Conservation (phyloP, 495 filamentous ascomycete genomes). For the Penicillium robsamsonii region DNA sequence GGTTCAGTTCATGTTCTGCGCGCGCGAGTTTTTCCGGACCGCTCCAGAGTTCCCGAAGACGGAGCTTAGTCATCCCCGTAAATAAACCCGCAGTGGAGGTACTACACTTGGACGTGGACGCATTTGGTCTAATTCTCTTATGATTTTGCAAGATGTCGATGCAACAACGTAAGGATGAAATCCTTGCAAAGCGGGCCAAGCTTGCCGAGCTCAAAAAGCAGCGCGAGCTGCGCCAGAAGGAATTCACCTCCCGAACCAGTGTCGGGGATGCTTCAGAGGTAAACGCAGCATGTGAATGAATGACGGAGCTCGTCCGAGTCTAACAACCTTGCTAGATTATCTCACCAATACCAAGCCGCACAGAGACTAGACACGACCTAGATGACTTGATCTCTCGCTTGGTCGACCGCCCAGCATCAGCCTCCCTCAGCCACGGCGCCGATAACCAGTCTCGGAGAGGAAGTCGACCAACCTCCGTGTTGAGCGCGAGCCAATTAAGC, state of each 20-base stretch:
- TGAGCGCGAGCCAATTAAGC: slow-evolving; percentile 72
- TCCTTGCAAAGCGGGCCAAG: slow-evolving; percentile 88
- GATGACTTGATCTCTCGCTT: slow-evolving; percentile 77
- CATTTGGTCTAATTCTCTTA: slow-evolving; percentile 10
- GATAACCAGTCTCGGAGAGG: slow-evolving; percentile 65
- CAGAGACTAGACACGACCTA: slow-evolving; percentile 73
- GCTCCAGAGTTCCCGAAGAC: slow-evolving; percentile 20
- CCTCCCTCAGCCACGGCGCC: slow-evolving; percentile 63
- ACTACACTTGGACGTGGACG: slow-evolving; percentile 17
- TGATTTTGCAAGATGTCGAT: slow-evolving; percentile 47
- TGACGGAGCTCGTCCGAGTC: slow-evolving; percentile 18
- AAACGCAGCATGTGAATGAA: slow-evolving; percentile 18
- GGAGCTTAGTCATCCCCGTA: slow-evolving; percentile 14
- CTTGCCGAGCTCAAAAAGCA: slow-evolving; percentile 94
- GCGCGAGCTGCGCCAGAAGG: slow-evolving; percentile 73
- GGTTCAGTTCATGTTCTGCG: slow-evolving; percentile 45
- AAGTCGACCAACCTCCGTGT: slow-evolving; percentile 80
- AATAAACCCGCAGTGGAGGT: slow-evolving; percentile 21
- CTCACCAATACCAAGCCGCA: slow-evolving; percentile 65
- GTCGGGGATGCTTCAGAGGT: slow-evolving; percentile 58
- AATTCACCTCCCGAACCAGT: slow-evolving; percentile 64
- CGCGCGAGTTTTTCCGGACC: slow-evolving; percentile 53
- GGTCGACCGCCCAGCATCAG: slow-evolving; percentile 72
- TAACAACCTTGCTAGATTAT: slow-evolving; percentile 50
- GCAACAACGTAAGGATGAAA: slow-evolving; percentile 89